Conservation (phyloP, 2,329 filamentous ascomycete genomes). For the Trichophyton rubrum region DNA sequence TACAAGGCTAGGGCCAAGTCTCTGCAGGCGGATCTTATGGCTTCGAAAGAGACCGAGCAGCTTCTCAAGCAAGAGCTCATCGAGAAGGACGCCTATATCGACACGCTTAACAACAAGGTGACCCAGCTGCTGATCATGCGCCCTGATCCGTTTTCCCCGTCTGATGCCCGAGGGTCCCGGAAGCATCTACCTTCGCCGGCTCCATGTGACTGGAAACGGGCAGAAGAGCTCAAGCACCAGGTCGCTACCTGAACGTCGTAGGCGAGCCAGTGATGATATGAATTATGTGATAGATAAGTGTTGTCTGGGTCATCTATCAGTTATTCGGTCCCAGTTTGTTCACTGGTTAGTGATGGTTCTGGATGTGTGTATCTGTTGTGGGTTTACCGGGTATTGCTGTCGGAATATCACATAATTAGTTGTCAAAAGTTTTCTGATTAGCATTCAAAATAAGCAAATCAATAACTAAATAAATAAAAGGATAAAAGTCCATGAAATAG, state of each 20-base stretch:
- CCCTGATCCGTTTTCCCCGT: slow-evolving; percentile 4
- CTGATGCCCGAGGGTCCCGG: background rate
- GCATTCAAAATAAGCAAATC: background rate
- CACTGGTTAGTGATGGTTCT: background rate
- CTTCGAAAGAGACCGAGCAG: slow-evolving; percentile 31
- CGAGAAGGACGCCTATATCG: slow-evolving; percentile 20
- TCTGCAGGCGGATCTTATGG: slow-evolving; percentile 38
- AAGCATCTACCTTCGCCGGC: slow-evolving; percentile 12
- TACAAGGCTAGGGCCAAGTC: slow-evolving; percentile 38
- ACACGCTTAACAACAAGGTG: slow-evolving; percentile 17
- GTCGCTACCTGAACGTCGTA: background rate
- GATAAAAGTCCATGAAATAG: background rate
- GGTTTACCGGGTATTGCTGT: background rate
- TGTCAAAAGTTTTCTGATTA: background rate
- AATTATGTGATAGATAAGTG: background rate
- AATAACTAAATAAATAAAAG: too few species aligned
- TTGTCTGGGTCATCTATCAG: background rate
- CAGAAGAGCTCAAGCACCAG: background rate
- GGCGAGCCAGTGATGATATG: background rate
- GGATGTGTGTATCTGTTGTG: too few species aligned
- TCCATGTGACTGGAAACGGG: slow-evolving; percentile 1
- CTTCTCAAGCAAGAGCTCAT: slow-evolving; percentile 15
- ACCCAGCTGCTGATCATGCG: slow-evolving; percentile 14
- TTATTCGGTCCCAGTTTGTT: background rate
- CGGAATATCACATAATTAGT: background rate